Base-by-base conservation (phyloP, 148 eudicot species). In the Arctostaphylos glauca region DNA sequence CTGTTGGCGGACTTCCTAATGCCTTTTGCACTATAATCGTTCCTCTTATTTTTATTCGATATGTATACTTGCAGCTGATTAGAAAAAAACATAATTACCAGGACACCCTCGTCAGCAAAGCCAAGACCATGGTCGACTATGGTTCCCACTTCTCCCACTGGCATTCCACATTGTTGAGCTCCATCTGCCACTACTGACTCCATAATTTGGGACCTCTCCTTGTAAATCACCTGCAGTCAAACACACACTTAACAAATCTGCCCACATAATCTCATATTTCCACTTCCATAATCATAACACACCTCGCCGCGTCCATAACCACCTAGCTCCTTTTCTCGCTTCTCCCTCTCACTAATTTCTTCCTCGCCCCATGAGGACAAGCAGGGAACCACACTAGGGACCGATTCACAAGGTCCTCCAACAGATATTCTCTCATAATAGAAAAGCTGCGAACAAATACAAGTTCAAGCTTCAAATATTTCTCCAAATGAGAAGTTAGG, bases 291-390 rank as follows among this genome's bases (percentile, higher is more conserved):
- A 31, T 58, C 8, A 47, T 74, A 49, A 49, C 78, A n/a, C 82
- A 88, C 88, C 90, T 88, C 88, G 44, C 90, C 90, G 41, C 76
- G 73, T 19, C 90, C 90, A 77, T 88, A 88, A 84, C 90, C 88
- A 77, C 90, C 88, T 50, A 88, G 86, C 68, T 88, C 88, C 68
- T 78, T 82, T 79, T 88, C 90, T 84, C 78, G 88, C 80, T 88
- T 88, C 41, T 88, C 90, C 74, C 90, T 86, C 84, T 86, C 90
- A 77, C 84, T 76, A 80, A 88, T 88, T 81, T 88, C 87, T 80
- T 86, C 90, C 82, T 88, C 90, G 21, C 88, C 88, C 90, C 90
- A 88, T 16, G 84, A 84, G 18, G 84, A 82, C 68, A 88, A 79
- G 81, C 88, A 88, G 9, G 88, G 90, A 80, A 82, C 82, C 55